phyloP scores from a whole-genome alignment of 768 basidiomycete species.

The Mycena crocata region DNA sequence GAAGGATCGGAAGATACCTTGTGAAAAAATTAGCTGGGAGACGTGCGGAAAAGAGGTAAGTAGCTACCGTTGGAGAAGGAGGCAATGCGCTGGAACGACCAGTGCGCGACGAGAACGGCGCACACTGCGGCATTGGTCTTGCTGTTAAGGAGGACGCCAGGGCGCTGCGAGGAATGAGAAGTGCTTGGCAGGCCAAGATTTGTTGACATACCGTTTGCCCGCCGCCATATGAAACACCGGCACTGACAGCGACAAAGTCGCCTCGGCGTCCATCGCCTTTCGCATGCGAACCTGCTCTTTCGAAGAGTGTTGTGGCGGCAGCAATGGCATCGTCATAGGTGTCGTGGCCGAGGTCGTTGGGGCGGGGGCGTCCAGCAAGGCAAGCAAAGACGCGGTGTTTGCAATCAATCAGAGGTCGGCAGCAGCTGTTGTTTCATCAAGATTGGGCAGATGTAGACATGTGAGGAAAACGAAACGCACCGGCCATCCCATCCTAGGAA shows the following conservation, averaged over 20 bases:
- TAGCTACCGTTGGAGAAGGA: neutral
- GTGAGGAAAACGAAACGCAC: neutral
- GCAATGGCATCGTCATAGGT: neutral
- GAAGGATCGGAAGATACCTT: neutral
- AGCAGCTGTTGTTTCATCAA: neutral
- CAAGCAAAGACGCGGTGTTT: neutral
- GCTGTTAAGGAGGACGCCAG: slow-evolving; percentile 2
- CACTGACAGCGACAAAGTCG: neutral
- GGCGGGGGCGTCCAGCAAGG: neutral
- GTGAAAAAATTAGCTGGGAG: neutral
- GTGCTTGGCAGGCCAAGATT: too few species aligned
- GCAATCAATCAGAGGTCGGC: neutral
- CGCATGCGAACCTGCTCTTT: neutral
- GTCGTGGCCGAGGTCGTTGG: neutral
- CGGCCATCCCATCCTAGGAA: neutral
- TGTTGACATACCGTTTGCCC: neutral
- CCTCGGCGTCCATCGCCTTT: neutral
- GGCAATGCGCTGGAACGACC: neutral
- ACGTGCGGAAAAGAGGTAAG: neutral
- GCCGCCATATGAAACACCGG: neutral
- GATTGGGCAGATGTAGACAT: neutral
- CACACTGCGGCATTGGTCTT: neutral
- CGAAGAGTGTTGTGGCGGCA: neutral
- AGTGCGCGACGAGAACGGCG: neutral
- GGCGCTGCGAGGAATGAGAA: neutral